Percentiles rank a stretch among this genome's conserved stretches.
Conservation (phyloP, 2,329 filamentous ascomycete genomes). For the Talaromyces sp. region DNA sequence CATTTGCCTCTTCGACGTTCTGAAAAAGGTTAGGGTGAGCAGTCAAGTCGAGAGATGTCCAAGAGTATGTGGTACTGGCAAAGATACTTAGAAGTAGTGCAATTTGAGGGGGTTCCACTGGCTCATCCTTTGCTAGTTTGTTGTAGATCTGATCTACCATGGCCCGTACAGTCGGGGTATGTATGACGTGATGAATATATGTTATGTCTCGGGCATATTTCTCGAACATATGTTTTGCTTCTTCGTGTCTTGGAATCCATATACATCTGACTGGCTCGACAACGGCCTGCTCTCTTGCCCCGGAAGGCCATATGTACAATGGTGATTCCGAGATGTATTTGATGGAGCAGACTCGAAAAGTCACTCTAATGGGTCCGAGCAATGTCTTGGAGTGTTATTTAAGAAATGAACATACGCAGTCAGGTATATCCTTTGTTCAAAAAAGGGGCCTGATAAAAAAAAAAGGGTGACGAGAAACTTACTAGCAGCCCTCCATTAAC, state of each 20-base stretch:
- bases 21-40: slow-evolving; percentile 12
- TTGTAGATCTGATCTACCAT: slow-evolving; percentile 26
- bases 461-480: background rate
- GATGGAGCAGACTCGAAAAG: slow-evolving; percentile 4
- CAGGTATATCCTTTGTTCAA: background rate
- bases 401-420: background rate
- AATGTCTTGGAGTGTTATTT: background rate
- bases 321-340: slow-evolving; percentile 5
- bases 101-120: slow-evolving; percentile 22
- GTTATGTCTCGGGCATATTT: slow-evolving; percentile 29
- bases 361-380: slow-evolving; percentile 5
- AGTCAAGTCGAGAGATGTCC: slow-evolving; percentile 20
- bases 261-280: slow-evolving; percentile 19
- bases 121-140: slow-evolving; percentile 16
- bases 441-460: background rate
- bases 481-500: slow-evolving; percentile 6
- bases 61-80: slow-evolving; percentile 28
- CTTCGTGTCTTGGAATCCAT: slow-evolving; percentile 31
- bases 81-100: slow-evolving; percentile 29
- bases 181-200: slow-evolving; percentile 32
- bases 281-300: background rate
- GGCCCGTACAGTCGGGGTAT: slow-evolving; percentile 23
- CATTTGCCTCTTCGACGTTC: slow-evolving; percentile 21
- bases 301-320: slow-evolving; percentile 4
- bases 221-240: slow-evolving; percentile 28